phyloP scores from a whole-genome alignment of 2,329 filamentous ascomycete genomes.

The Cladosporium sp. region DNA sequence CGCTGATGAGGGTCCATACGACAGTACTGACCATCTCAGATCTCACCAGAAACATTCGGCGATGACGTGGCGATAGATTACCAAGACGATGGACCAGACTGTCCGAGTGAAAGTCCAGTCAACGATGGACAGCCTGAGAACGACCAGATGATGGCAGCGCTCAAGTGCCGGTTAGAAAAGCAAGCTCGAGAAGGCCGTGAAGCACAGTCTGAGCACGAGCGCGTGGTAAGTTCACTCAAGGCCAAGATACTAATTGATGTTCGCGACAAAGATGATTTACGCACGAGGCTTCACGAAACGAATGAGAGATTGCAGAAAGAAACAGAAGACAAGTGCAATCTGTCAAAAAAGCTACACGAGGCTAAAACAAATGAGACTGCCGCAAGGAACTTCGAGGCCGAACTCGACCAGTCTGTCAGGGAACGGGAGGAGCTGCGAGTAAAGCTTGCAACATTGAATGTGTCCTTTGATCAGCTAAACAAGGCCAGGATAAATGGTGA shows the following conservation, averaged over 20 bases:
- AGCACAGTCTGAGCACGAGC: conserved; percentile 2
- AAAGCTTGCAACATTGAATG: background rate
- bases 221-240: background rate
- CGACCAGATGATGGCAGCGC: background rate
- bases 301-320: background rate
- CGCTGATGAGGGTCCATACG: too few species aligned
- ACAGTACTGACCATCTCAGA: background rate
- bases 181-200: background rate
- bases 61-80: background rate
- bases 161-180: background rate
- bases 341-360: background rate
- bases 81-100: background rate
- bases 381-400: background rate
- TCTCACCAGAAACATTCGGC: background rate
- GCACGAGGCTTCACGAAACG: background rate
- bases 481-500: conserved; percentile 1
- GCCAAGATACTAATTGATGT: background rate
- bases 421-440: background rate
- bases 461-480: background rate
- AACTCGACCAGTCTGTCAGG: background rate
- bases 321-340: background rate
- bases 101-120: background rate
- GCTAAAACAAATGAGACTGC: background rate
- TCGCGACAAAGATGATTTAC: background rate
- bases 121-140: background rate